Base-by-base conservation (phyloP, 2,329 filamentous ascomycete species). In the Chaetomium globosum region DNA sequence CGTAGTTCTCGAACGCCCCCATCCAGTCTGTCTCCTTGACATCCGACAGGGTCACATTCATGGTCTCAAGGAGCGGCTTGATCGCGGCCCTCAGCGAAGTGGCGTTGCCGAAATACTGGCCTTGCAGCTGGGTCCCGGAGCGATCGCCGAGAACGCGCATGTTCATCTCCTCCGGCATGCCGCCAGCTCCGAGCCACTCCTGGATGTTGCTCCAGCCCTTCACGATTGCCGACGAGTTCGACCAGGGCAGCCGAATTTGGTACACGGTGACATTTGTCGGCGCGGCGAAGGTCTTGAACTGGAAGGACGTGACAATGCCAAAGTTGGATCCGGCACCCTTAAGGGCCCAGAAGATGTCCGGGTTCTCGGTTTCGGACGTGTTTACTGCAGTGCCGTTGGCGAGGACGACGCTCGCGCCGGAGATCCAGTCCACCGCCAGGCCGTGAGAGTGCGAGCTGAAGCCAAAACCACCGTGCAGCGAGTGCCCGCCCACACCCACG, bases 321-420 rank as follows among this genome's bases (percentile, higher is more conserved):
- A 80, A 80, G 12, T 77, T 79, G 13, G 77, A 76, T 3, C 77
- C 79, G 0, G 78, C 77, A 19, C 79, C 79, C 9, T 77, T 76
- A 13, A 81, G 63, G 9, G 78, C 79, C 78, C 79, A 81, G 72
- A 79, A 80, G 9, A 81, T 73, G 33, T 80, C 79, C 0, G 67
- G 33, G 67, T 80, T 77, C 64, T 77, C 74, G 2, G 69, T 73
- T 12, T 71, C 68, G 21, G 76, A 78, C 16, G 69, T 68, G 39
- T 73, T 68, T 4, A 77, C 74, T 1, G 75, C 65, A 4, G 71
- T 74, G 7, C 71, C 70, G 68, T 78, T 74, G 61, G 77, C 77
- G 16, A 78, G 73, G 9, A 79, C 77, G 8, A 79, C 75, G 7
- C 72, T 77, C 3, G 74, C 76, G 7, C 74, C 73, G 9, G 73